A percentile compares a stretch with the other conserved stretches of the same genome.
phyloP scores from a whole-genome alignment of 1,284 basidiomycete species.

The Fistulinella cinereoalba region DNA sequence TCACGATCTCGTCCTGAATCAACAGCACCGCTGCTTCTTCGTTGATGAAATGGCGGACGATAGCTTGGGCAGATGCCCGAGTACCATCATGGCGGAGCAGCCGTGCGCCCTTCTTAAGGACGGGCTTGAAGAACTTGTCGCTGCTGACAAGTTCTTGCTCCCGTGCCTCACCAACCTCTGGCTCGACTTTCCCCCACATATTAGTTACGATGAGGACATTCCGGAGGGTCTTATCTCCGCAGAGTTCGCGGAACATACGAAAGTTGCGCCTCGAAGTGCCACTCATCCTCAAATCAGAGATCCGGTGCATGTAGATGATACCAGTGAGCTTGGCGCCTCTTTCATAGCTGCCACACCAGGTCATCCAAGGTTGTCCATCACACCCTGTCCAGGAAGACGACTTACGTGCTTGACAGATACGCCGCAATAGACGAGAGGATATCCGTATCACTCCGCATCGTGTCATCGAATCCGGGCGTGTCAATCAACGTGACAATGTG shows the following conservation, averaged over 20 bases:
- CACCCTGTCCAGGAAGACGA: too few relatives aligned
- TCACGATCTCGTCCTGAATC: constrained; percentile 43
- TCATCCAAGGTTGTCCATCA: too few relatives aligned
- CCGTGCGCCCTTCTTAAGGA: constrained; percentile 42
- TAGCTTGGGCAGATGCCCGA: constrained; percentile 24
- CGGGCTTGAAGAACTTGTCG: constrained; percentile 42
- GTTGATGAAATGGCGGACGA: constrained; percentile 34
- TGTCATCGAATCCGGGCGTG: constrained; percentile 44
- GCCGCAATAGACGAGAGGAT: constrained; percentile 37
- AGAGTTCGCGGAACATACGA: constrained; percentile 48
- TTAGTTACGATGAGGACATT: constrained; percentile 52
- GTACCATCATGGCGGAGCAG: constrained; percentile 38
- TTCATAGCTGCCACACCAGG: constrained; percentile 35
- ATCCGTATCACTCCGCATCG: constrained; percentile 38
- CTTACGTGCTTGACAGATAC: constrained; percentile 36
- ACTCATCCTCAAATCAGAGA: constrained; percentile 50
- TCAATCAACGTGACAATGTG: constrained; percentile 36
- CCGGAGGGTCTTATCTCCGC: constrained; percentile 46
- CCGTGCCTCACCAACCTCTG: constrained; percentile 34
- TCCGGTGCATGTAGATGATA: constrained; percentile 55
- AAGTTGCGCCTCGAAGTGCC: constrained; percentile 51
- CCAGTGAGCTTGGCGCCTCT: constrained; percentile 44
- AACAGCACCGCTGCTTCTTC: constrained; percentile 34
- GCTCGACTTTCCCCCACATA: constrained; percentile 47
- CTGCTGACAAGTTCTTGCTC: constrained; percentile 37